Evolutionary conservation across 768 basidiomycete genomes (phyloP).

Genomic region (Mycena pura): DNA sequence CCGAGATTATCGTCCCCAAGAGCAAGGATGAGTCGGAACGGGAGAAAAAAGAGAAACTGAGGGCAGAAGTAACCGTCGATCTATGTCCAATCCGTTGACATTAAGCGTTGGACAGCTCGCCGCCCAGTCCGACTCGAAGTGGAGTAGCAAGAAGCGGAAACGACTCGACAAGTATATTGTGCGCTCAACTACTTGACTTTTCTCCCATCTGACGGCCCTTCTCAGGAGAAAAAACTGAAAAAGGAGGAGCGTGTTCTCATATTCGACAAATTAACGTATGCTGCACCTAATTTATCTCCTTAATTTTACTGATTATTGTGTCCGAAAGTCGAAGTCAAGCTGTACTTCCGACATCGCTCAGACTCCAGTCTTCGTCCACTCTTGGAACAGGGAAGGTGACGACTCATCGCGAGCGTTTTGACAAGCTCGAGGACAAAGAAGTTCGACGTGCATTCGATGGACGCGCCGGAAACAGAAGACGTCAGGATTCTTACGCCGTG

Average conservation of each 20-base stretch:
- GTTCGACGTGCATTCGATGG: slow-evolving; percentile 60
- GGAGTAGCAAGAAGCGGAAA: slow-evolving; percentile 87
- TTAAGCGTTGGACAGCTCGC: slow-evolving; percentile 43
- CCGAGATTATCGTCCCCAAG: slow-evolving; percentile 63
- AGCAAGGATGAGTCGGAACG: slow-evolving; percentile 64
- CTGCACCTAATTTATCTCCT: slow-evolving; percentile 26
- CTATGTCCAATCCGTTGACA: slow-evolving; percentile 9
- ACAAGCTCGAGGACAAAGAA: slow-evolving; percentile 65
- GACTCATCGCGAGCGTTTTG: slow-evolving; percentile 66
- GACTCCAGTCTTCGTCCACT: slow-evolving; percentile 81
- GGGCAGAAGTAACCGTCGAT: slow-evolving; percentile 57
- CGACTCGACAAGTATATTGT: slow-evolving; percentile 93
- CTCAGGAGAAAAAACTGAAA: slow-evolving; percentile 88
- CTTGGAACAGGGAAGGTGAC: slow-evolving; percentile 76
- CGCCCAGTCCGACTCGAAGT: slow-evolving; percentile 68
- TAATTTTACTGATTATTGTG: slow-evolving; percentile 26
- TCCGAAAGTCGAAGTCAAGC: slow-evolving; percentile 76
- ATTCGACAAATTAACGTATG: slow-evolving; percentile 84
- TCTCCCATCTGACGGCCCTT: not conserved
- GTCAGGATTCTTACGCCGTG: slow-evolving; percentile 46
- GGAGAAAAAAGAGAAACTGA: slow-evolving; percentile 64
- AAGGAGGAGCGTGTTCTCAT: slow-evolving; percentile 83
- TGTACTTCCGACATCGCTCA: slow-evolving; percentile 58
- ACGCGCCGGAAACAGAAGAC: slow-evolving; percentile 55
- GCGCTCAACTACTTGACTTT: slow-evolving; percentile 32